A percentile compares a stretch with the other conserved stretches of the same genome.
These are phyloP conservation scores for Opeltia flavorubescens DNA, from an alignment of 495 filamentous ascomycete genomes.

Conservation along the genomic window DNA sequence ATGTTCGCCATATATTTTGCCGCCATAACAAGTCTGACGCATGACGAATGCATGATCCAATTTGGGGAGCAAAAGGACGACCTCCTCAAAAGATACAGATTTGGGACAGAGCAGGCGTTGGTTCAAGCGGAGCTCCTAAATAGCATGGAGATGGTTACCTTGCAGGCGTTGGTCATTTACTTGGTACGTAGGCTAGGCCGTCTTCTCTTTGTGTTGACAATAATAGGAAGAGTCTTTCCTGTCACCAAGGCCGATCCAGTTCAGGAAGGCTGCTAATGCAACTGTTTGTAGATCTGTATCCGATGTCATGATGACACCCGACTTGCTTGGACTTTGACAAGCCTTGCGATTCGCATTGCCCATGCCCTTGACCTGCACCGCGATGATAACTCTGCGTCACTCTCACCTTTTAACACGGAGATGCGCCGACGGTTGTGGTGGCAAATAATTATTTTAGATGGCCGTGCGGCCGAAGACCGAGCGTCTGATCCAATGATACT, in stretches of 20 bases:
- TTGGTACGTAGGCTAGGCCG: conserved; percentile 18
- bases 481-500: conserved; percentile 56
- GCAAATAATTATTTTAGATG: conserved; percentile 59
- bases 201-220: too few species aligned
- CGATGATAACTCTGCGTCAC: conserved; percentile 16
- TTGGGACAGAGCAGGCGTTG: conserved; percentile 30
- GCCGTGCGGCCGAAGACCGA: conserved; percentile 58
- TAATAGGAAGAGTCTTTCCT: conserved; percentile 3
- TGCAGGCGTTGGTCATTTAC: conserved; percentile 34
- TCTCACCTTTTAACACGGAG: conserved; percentile 38
- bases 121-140: conserved; percentile 31
- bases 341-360: conserved; percentile 46
- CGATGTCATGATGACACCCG: conserved; percentile 14
- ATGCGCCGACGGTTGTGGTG: conserved; percentile 69
- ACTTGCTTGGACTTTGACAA: conserved; percentile 19
- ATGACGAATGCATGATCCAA: conserved; percentile 27
- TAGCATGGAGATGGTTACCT: conserved; percentile 27
- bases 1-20: conserved; percentile 49
- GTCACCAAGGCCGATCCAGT: too few species aligned
- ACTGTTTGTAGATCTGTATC: neutral
- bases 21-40: conserved; percentile 41
- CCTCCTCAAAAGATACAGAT: conserved; percentile 28
- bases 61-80: conserved; percentile 28
- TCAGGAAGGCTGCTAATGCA: too few species aligned
- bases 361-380: conserved; percentile 53